phyloP scores from a whole-genome alignment of 371 early-diverging fungal species.

The Lichtheimia corymbifera region DNA sequence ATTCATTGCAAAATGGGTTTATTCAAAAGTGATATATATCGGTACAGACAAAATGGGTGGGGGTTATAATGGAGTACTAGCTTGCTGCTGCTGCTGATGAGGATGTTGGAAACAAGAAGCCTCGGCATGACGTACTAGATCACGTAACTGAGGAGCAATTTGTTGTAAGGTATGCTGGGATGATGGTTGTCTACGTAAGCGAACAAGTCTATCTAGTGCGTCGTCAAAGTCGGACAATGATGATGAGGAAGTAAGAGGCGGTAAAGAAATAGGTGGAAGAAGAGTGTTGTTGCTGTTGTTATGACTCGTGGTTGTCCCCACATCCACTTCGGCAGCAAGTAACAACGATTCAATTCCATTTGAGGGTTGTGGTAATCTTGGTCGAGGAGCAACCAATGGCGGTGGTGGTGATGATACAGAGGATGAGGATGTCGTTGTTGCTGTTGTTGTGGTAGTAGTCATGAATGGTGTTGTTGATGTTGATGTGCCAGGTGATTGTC shows the following conservation, averaged over 20 bases:
- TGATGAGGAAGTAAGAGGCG: constrained; percentile 2
- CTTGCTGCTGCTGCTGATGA: not conserved
- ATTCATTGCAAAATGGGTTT: no score
- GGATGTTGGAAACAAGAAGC: constrained; percentile 7
- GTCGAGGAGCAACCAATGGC: constrained; percentile 8
- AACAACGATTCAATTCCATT: constrained; percentile 12
- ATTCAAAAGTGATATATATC: not conserved
- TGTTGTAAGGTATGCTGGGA: constrained; percentile 13
- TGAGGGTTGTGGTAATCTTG: not conserved
- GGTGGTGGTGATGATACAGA: constrained; percentile 7
- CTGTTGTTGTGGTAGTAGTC: not conserved
- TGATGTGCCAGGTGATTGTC: constrained; percentile 1
- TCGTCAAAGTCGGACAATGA: constrained; percentile 19
- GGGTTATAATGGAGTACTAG: not conserved
- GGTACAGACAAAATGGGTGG: not conserved
- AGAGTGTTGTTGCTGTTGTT: not conserved
- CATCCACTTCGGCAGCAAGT: constrained; percentile 7
- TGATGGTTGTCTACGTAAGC: constrained; percentile 13
- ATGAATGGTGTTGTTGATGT: constrained; percentile 1
- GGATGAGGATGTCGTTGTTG: constrained; percentile 3
- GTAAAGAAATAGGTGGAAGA: constrained; percentile 18
- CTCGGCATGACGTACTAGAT: constrained; percentile 15
- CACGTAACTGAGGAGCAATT: constrained; percentile 8
- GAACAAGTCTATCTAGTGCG: constrained; percentile 12
- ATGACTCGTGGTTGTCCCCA: not conserved